These are phyloP conservation scores for Gomphus bonarii DNA, from an alignment of 1,284 basidiomycete genomes.

Conservation along the genomic window DNA sequence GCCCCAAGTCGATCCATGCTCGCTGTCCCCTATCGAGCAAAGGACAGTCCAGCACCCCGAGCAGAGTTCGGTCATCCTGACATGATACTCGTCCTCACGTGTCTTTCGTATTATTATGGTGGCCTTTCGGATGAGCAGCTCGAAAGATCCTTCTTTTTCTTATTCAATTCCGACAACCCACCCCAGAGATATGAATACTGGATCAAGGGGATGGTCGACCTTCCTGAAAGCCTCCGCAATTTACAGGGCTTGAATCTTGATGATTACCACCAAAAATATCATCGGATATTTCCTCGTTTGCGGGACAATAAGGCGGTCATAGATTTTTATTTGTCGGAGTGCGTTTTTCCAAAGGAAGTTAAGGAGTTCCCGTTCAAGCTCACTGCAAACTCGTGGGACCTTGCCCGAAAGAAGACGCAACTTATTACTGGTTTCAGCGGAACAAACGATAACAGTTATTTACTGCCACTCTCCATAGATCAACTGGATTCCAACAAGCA, in stretches of 20 bases:
- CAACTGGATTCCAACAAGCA: slow-evolving; percentile 35
- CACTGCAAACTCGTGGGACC: slow-evolving; percentile 41
- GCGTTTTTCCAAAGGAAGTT: slow-evolving; percentile 39
- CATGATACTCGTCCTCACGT: slow-evolving; percentile 36
- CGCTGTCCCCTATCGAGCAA: slow-evolving; percentile 44
- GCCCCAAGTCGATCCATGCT: slow-evolving; percentile 33
- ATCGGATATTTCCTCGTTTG: slow-evolving; percentile 26
- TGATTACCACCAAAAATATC: slow-evolving; percentile 27
- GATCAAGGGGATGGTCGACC: slow-evolving; percentile 18
- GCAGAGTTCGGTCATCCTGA: slow-evolving; percentile 51
- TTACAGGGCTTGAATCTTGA: slow-evolving; percentile 32
- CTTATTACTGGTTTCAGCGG: slow-evolving; percentile 45
- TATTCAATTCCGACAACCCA: slow-evolving; percentile 36
- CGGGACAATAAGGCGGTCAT: slow-evolving; percentile 28
- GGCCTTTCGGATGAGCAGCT: slow-evolving; percentile 35
- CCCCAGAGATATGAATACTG: slow-evolving; percentile 32
- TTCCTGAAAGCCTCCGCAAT: slow-evolving; percentile 24
- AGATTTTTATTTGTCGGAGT: slow-evolving; percentile 37
- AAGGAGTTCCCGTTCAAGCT: slow-evolving; percentile 39
- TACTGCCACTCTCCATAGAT: slow-evolving; percentile 35
- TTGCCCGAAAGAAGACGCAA: slow-evolving; percentile 29
- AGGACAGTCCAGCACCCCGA: slow-evolving; percentile 36
- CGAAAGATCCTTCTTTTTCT: slow-evolving; percentile 26
- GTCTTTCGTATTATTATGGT: slow-evolving; percentile 40
- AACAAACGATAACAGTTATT: slow-evolving; percentile 41